Evolutionary conservation across 164 flowering plant genomes (phyloP), one percentile per base, ranked within the genome.

Genomic region (Sextonia rubra): DNA sequence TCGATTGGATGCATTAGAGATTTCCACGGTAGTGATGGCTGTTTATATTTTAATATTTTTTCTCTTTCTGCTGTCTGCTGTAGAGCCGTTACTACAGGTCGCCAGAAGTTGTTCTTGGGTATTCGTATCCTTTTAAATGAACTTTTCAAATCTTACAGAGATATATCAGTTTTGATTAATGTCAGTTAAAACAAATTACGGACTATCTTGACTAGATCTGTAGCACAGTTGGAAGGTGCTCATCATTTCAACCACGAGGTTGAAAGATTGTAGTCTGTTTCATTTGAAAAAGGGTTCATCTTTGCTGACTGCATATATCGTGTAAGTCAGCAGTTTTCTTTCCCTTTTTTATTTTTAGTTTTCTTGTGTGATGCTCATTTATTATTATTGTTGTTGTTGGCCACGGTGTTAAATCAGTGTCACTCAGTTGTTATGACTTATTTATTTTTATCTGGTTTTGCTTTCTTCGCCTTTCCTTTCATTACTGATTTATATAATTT

Each of bases 61-160:
- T 66, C 55, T 32, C 32, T 76, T 78, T 78, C 49, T 79, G 64
- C 68, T 85, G 87, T 78, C 49, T 79, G 64, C 68, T 85, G 87
- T 97, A 96, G 99, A 93, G 98, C 71, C 98, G 99, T 64, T 96
- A 93, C 77, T 96, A 96, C 75, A 83, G 99, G 77, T 96, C 99
- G 71, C 99, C 99, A 44, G 99, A 96, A 85, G 98, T 96, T 80
- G 90, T 96, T 76, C 98, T 96, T 78, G 99, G 99, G 0, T 90
- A 93, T 80, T 96, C 89, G 99, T 96, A 96, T 96, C 99, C 98
- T 93, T 73, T 37, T 37, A 66, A 23, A 44, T 37, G 49, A 44
- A 12, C 15, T 12, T 25, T 12, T 25, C 15, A 26, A 64, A 64
- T 12, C 3, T 26, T 26, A 30, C 5, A 29, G 15, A 1, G 47